These are phyloP conservation scores for Ambrosia artemisiifolia DNA, from an alignment of 129 eudicot genomes.

Conservation along the genomic window DNA sequence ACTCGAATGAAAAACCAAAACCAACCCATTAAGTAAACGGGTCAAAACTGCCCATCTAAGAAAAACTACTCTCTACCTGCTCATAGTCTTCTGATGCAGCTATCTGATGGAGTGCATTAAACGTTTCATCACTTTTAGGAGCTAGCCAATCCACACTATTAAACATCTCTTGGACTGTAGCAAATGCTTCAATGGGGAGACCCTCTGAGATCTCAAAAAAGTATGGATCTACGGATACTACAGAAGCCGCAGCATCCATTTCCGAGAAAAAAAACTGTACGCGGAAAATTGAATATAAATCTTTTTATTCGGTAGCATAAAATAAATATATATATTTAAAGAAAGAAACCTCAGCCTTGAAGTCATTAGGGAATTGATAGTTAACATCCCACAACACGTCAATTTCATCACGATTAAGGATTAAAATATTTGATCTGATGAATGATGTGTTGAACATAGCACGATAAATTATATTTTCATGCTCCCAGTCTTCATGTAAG, in stretches of 20 bases:
- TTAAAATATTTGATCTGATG: constrained; percentile 75
- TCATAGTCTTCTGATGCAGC: constrained; percentile 37
- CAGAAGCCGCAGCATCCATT: constrained; percentile 55
- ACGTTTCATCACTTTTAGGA: constrained; percentile 38
- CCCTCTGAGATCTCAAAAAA: constrained; percentile 49
- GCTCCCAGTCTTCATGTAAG: constrained; percentile 50
- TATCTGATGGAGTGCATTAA: constrained; percentile 32
- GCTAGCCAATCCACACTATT: constrained; percentile 54
- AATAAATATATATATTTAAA: background rate
- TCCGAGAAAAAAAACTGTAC: constrained; percentile 78
- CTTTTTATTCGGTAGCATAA: background rate
- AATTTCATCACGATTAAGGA: constrained; percentile 72
- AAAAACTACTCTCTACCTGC: constrained; percentile 21
- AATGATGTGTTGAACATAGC: constrained; percentile 91
- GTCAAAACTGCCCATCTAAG: background rate
- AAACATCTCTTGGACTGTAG: constrained; percentile 57
- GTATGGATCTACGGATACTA: constrained; percentile 32
- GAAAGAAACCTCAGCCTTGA: constrained; percentile 66
- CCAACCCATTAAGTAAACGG: background rate
- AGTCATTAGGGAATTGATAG: constrained; percentile 61
- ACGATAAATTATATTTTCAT: constrained; percentile 67
- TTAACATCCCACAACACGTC: constrained; percentile 64
- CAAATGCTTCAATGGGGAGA: constrained; percentile 77
- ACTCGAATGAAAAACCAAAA: background rate
- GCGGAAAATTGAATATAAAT: constrained; percentile 18